phyloP scores from a whole-genome alignment of 2,329 filamentous ascomycete species.

The Hirsutella thompsonii region DNA sequence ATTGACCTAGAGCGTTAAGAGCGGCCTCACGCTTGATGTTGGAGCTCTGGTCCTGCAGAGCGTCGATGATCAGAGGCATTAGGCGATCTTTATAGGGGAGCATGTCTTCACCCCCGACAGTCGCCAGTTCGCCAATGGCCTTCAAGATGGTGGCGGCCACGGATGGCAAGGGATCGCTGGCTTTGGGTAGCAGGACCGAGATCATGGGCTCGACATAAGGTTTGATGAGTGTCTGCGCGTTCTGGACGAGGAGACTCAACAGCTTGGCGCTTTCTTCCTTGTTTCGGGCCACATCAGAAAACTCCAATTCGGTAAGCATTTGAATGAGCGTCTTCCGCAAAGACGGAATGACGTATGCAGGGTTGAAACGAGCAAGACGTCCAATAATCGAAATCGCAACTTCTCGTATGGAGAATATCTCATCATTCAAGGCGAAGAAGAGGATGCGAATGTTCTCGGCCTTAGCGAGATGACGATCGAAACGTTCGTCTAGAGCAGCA shows the following conservation, averaged over 20 bases:
- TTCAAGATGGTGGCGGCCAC: conserved; percentile 93
- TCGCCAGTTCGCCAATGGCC: conserved; percentile 87
- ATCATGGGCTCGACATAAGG: conserved; percentile 97
- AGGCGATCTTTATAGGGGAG: conserved; percentile 77
- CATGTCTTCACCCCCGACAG: conserved; percentile 91
- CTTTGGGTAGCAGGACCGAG: conserved; percentile 84
- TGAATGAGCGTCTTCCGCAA: conserved; percentile 91
- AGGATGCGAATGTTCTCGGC: conserved; percentile 93
- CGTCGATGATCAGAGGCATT: conserved; percentile 91
- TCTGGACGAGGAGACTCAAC: conserved; percentile 82
- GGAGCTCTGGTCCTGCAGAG: conserved; percentile 87
- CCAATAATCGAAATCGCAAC: conserved; percentile 95
- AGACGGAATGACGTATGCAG: conserved; percentile 94
- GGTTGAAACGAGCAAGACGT: conserved; percentile 79
- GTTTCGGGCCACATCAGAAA: conserved; percentile 83
- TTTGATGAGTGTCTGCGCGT: conserved; percentile 85
- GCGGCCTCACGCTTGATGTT: conserved; percentile 84
- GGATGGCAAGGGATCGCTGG: conserved; percentile 69
- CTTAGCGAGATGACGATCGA: conserved; percentile 92
- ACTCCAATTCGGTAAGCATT: conserved; percentile 89
- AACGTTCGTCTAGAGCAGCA: conserved; percentile 79
- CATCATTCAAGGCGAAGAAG: conserved; percentile 92
- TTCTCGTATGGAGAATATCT: conserved; percentile 83
- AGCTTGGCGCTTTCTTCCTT: conserved; percentile 95
- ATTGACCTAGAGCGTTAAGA: conserved; percentile 76